phyloP scores from a whole-genome alignment of 2,329 filamentous ascomycete species.

The Tetracladium maxilliforme region DNA sequence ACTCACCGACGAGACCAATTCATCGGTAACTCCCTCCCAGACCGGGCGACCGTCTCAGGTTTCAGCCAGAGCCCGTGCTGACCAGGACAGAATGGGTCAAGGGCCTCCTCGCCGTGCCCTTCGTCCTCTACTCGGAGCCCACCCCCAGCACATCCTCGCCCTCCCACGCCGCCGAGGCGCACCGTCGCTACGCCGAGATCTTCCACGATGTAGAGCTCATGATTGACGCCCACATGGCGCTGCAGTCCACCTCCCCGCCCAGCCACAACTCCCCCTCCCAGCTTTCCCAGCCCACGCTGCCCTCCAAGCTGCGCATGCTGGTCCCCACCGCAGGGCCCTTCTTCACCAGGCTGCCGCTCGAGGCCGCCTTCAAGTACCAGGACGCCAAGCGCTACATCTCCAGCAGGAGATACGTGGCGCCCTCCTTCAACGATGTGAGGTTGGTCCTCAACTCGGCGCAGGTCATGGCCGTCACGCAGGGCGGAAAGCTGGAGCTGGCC shows the following conservation, averaged over 20 bases:
- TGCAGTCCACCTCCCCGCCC: not conserved
- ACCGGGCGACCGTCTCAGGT: not conserved
- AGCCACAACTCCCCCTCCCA: slow-evolving; percentile 2
- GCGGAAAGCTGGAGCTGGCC: slow-evolving; percentile 62
- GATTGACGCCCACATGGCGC: slow-evolving; percentile 77
- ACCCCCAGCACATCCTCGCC: no score
- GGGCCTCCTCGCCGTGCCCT: slow-evolving; percentile 81
- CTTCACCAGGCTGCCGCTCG: slow-evolving; percentile 76
- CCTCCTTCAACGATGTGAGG: slow-evolving; percentile 93
- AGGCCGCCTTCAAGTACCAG: slow-evolving; percentile 84
- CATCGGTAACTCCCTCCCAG: slow-evolving; percentile 37
- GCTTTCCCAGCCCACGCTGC: slow-evolving; percentile 2
- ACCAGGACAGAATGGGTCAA: slow-evolving; percentile 76
- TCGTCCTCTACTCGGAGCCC: slow-evolving; percentile 91
- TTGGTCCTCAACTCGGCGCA: slow-evolving; percentile 91
- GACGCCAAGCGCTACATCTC: slow-evolving; percentile 79
- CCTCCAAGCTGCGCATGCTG: slow-evolving; percentile 79
- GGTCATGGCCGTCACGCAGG: slow-evolving; percentile 72
- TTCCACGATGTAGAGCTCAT: slow-evolving; percentile 86
- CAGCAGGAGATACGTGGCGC: slow-evolving; percentile 80
- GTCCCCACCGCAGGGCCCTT: slow-evolving; percentile 88
- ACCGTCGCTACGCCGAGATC: slow-evolving; percentile 85
- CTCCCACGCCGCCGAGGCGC: no score
- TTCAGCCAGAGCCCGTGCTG: not conserved
- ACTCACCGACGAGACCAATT: slow-evolving; percentile 86